Evolutionary conservation across 176 grass and related monocot species (phyloP).

Genomic region (Chrysopogon serrulatus): DNA sequence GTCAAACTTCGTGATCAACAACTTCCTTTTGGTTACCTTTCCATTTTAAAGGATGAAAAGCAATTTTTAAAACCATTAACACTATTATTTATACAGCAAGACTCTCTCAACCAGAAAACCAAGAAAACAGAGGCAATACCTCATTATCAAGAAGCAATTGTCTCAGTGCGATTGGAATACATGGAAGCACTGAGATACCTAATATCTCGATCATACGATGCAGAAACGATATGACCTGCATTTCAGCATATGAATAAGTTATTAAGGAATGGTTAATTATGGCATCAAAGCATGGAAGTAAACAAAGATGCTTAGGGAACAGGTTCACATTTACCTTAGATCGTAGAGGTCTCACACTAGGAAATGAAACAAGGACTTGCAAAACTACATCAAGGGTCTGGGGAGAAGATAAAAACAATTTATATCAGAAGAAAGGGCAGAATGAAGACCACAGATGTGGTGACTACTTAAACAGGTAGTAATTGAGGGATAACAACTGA

Average conservation of each 20-base stretch:
- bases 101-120: neutral
- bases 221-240: slow-evolving; percentile 86
- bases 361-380: slow-evolving; percentile 75
- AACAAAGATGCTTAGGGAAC: slow-evolving; percentile 8
- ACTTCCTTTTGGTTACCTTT: neutral
- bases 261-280: slow-evolving; percentile 16
- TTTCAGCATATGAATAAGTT: slow-evolving; percentile 22
- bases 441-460: neutral
- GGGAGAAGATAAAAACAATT: slow-evolving; percentile 18
- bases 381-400: slow-evolving; percentile 83
- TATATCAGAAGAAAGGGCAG: slow-evolving; percentile 9
- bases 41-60: neutral
- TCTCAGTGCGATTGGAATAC: slow-evolving; percentile 62
- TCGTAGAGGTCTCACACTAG: slow-evolving; percentile 59
- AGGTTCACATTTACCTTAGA: slow-evolving; percentile 62
- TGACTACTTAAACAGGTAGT: neutral
- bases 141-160: slow-evolving; percentile 84
- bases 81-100: neutral
- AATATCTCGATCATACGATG: slow-evolving; percentile 98
- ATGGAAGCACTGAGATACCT: slow-evolving; percentile 74
- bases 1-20: neutral
- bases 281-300: slow-evolving; percentile 14
- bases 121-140: slow-evolving; percentile 45
- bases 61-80: neutral
- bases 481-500: neutral